A percentile compares a stretch with the other conserved stretches of the same genome.
Evolutionary conservation across 164 flowering plant genomes (phyloP).

Genomic region (Piper betle): DNA sequence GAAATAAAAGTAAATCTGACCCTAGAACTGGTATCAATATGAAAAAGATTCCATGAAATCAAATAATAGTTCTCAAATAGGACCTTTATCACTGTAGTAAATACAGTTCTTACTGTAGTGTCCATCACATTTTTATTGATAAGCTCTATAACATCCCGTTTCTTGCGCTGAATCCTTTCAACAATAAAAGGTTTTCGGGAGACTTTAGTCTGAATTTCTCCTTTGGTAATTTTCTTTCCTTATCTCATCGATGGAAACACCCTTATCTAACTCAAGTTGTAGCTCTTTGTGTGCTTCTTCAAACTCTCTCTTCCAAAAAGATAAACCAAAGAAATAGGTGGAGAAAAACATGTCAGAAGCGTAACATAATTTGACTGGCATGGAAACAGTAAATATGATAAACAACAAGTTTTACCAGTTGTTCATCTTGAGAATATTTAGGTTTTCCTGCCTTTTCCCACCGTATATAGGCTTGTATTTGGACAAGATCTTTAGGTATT

Average conservation of each 20-base stretch:
- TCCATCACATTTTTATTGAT: constrained; percentile 37
- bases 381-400: neutral
- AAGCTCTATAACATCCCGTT: constrained; percentile 58
- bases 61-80: too few species aligned
- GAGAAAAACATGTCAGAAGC: neutral
- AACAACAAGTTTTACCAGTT: constrained; percentile 31
- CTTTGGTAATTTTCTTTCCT: constrained; percentile 46
- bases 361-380: neutral
- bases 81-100: constrained; percentile 14
- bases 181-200: constrained; percentile 21
- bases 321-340: neutral
- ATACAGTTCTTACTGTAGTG: constrained; percentile 21
- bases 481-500: constrained; percentile 63
- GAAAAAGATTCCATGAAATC: too few species aligned
- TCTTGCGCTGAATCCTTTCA: constrained; percentile 74
- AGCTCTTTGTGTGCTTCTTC: constrained; percentile 68
- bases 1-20: too few species aligned
- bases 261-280: constrained; percentile 50
- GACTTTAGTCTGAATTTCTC: constrained; percentile 47
- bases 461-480: constrained; percentile 58
- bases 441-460: constrained; percentile 95
- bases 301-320: constrained; percentile 40
- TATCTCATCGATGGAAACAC: constrained; percentile 52
- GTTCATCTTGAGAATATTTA: constrained; percentile 47
- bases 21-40: too few species aligned